phyloP scores from a whole-genome alignment of 2,329 filamentous ascomycete genomes.

The Coccinonectria pachysandricola region DNA sequence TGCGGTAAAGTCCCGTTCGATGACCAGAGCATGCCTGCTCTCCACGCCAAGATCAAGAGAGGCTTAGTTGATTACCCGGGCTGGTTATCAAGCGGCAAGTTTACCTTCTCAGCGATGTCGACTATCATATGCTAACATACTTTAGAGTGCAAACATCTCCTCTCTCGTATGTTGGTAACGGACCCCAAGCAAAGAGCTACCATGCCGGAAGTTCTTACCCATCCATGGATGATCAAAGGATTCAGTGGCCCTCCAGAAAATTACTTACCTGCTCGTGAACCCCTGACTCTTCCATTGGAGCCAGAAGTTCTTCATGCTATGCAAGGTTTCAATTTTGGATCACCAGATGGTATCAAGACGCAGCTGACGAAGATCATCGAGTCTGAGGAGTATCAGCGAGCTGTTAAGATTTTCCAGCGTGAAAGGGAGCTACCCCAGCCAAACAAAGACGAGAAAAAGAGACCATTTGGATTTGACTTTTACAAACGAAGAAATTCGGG shows the following conservation, averaged over 20 bases:
- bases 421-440: slow-evolving; percentile 51
- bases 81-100: slow-evolving; percentile 78
- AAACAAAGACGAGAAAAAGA: slow-evolving; percentile 65
- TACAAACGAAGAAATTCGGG: slow-evolving; percentile 90
- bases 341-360: slow-evolving; percentile 68
- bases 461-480: slow-evolving; percentile 86
- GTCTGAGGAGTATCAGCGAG: slow-evolving; percentile 87
- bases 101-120: too few species aligned
- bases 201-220: slow-evolving; percentile 83
- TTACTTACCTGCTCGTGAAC: slow-evolving; percentile 72
- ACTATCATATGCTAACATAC: slow-evolving; percentile 23
- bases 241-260: slow-evolving; percentile 83
- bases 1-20: slow-evolving; percentile 98
- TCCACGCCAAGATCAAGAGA: slow-evolving; percentile 98
- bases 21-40: slow-evolving; percentile 96
- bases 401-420: slow-evolving; percentile 59
- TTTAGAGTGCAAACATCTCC: slow-evolving; percentile 82
- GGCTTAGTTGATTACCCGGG: slow-evolving; percentile 90
- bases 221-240: slow-evolving; percentile 93
- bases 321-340: slow-evolving; percentile 96
- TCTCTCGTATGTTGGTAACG: slow-evolving; percentile 91
- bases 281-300: slow-evolving; percentile 76
- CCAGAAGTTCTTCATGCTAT: slow-evolving; percentile 78
- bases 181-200: slow-evolving; percentile 80
- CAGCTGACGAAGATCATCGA: slow-evolving; percentile 81